Evolutionary conservation across 108 stramenopile species (phyloP).

Genomic region (Cyclotella baltica): DNA sequence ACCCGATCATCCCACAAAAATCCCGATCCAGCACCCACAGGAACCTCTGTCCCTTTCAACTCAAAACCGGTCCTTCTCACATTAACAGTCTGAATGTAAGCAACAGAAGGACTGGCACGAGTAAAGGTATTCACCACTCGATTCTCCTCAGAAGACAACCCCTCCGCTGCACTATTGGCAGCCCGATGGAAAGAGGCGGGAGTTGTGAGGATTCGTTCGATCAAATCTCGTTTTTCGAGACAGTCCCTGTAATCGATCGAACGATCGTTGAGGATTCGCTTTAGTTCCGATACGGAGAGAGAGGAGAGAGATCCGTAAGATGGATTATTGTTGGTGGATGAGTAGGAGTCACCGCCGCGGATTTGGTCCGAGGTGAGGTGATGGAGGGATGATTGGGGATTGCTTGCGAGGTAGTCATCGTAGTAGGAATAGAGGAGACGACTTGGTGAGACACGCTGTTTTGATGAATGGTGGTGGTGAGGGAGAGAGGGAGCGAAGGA

Average conservation of each 20-base stretch:
- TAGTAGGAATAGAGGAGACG: neutral
- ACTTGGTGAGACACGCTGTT: neutral
- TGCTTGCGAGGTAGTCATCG: conserved; percentile 3
- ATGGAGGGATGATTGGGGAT: conserved; percentile 14
- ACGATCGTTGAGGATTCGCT: conserved; percentile 69
- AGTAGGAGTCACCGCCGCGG: neutral
- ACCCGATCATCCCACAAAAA: conserved; percentile 79
- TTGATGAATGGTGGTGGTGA: neutral
- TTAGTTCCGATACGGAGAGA: conserved; percentile 73
- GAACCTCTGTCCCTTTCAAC: conserved; percentile 46
- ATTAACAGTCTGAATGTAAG: conserved; percentile 62
- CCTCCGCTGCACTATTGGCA: neutral
- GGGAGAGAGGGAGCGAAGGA: conserved; percentile 15
- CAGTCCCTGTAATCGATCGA: conserved; percentile 83
- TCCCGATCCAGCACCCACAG: conserved; percentile 74
- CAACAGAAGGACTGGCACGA: conserved; percentile 65
- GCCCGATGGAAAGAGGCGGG: conserved; percentile 1
- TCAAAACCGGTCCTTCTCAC: conserved; percentile 15
- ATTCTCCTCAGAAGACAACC: conserved; percentile 54
- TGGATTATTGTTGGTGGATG: neutral
- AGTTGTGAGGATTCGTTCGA: conserved; percentile 52
- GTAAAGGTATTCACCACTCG: conserved; percentile 62
- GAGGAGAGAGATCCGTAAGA: conserved; percentile 15
- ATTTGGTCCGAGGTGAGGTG: neutral
- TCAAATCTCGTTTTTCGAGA: conserved; percentile 72